Percentiles rank a stretch among this genome's conserved stretches.
Conservation (phyloP, 2,329 filamentous ascomycete species). For the Phialophora chinensis region DNA sequence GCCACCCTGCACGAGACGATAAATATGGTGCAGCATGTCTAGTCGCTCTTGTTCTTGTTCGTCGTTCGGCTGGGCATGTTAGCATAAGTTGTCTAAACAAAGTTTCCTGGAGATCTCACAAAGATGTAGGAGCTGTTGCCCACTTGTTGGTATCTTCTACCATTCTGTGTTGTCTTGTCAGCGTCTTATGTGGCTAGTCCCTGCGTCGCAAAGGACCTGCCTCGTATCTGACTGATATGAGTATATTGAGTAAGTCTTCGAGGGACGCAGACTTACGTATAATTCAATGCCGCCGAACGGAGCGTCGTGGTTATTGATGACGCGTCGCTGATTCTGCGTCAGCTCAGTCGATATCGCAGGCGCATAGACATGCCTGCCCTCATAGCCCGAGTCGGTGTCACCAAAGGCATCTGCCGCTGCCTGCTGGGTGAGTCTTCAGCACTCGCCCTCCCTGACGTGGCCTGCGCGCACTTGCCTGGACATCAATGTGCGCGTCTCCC, state of each 20-base stretch:
- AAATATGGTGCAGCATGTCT: conserved; percentile 29
- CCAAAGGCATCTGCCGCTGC: not conserved
- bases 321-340: conserved; percentile 5
- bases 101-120: conserved; percentile 5
- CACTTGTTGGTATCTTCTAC: conserved; percentile 36
- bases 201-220: not conserved
- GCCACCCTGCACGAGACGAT: conserved; percentile 35
- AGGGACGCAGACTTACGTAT: not conserved
- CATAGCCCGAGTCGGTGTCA: conserved; percentile 14
- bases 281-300: conserved; percentile 2
- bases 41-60: conserved; percentile 22
- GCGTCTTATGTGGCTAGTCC: not conserved
- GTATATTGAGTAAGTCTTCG: not conserved
- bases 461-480: conserved; percentile 5
- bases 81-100: not conserved
- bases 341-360: not conserved
- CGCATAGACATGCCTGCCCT: conserved; percentile 9
- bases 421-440: not conserved
- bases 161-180: conserved; percentile 40
- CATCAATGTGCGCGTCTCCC: conserved; percentile 17
- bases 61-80: conserved; percentile 29
- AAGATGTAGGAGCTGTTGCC: conserved; percentile 27
- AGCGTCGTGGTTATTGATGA: conserved; percentile 7
- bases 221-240: conserved; percentile 8
- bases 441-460: not conserved